These are phyloP conservation scores for Cladosporium austrohemisphaericum DNA, from an alignment of 2,329 filamentous ascomycete genomes.

Conservation along the genomic window DNA sequence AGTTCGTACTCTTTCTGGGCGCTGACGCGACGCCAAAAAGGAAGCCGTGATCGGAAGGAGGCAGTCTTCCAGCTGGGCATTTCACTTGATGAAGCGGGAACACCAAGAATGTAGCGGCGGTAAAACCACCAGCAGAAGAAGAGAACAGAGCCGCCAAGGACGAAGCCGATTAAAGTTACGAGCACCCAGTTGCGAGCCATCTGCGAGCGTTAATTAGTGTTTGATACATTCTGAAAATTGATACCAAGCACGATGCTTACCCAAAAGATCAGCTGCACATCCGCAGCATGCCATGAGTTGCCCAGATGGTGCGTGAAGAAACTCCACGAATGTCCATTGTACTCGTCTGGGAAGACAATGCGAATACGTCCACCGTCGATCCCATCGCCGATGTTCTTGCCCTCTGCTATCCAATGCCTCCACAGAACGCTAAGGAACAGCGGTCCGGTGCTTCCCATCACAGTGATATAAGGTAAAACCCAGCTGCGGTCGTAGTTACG, in stretches of 20 bases:
- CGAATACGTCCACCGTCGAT: conserved; percentile 52
- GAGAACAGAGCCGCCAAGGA: conserved; percentile 46
- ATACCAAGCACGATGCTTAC: conserved; percentile 32
- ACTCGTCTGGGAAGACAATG: conserved; percentile 67
- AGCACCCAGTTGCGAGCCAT: conserved; percentile 52
- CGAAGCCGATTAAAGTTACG: conserved; percentile 50
- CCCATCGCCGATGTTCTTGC: conserved; percentile 41
- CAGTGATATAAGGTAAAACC: conserved; percentile 68
- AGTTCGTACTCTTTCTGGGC: conserved; percentile 30
- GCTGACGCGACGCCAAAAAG: conserved; percentile 30
- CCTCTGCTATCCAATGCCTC: conserved; percentile 64
- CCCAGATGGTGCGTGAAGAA: conserved; percentile 67
- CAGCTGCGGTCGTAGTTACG: conserved; percentile 65
- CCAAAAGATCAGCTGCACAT: conserved; percentile 64
- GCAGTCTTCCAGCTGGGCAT: conserved; percentile 25
- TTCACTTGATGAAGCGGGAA: conserved; percentile 17
- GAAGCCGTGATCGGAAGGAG: conserved; percentile 22
- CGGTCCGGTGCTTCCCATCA: conserved; percentile 75
- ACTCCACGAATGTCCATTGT: conserved; percentile 64
- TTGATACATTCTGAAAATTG: neutral
- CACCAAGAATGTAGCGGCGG: conserved; percentile 37
- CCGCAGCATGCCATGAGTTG: conserved; percentile 63
- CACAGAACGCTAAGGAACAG: conserved; percentile 72
- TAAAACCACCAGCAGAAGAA: conserved; percentile 51
- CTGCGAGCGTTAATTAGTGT: conserved; percentile 18